Conservation (phyloP, 2,329 filamentous ascomycete genomes). For the Nemania sp. region DNA sequence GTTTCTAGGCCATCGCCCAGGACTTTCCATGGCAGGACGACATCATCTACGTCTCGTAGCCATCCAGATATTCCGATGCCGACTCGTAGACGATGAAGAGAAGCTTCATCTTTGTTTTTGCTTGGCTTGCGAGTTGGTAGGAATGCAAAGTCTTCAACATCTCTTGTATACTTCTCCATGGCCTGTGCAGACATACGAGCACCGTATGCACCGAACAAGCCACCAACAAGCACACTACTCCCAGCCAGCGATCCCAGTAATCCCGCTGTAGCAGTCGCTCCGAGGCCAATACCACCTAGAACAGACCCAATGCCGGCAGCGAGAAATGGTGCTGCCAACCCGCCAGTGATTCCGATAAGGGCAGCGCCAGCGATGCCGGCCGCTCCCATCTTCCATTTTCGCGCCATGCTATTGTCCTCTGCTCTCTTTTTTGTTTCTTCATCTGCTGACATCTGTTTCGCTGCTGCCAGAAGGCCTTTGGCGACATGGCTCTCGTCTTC, state of each 20-base stretch:
- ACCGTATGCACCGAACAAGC: constrained; percentile 86
- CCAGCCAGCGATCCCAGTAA: constrained; percentile 81
- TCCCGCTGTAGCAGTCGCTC: constrained; percentile 76
- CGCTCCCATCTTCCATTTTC: constrained; percentile 71
- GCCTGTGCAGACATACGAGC: constrained; percentile 80
- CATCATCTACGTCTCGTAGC: constrained; percentile 72
- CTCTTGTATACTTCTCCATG: constrained; percentile 82
- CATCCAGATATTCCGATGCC: constrained; percentile 84
- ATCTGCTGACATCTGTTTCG: constrained; percentile 66
- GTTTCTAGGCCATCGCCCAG: constrained; percentile 71
- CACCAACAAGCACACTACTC: constrained; percentile 76
- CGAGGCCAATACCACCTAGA: constrained; percentile 76
- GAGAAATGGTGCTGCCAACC: constrained; percentile 76
- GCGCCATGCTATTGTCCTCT: constrained; percentile 64
- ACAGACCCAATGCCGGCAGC: constrained; percentile 80
- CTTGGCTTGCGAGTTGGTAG: constrained; percentile 64
- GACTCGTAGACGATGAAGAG: constrained; percentile 71
- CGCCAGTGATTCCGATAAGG: constrained; percentile 73
- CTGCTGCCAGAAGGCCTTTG: constrained; percentile 72
- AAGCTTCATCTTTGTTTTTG: constrained; percentile 46
- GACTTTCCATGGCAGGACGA: constrained; percentile 75
- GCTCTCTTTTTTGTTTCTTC: constrained; percentile 64
- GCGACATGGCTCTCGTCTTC: constrained; percentile 77
- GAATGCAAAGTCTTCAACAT: constrained; percentile 89
- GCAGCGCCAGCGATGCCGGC: constrained; percentile 51